Base-by-base conservation (phyloP, 352 stramenopile genomes). In the Globisporangium heterothallicum region DNA sequence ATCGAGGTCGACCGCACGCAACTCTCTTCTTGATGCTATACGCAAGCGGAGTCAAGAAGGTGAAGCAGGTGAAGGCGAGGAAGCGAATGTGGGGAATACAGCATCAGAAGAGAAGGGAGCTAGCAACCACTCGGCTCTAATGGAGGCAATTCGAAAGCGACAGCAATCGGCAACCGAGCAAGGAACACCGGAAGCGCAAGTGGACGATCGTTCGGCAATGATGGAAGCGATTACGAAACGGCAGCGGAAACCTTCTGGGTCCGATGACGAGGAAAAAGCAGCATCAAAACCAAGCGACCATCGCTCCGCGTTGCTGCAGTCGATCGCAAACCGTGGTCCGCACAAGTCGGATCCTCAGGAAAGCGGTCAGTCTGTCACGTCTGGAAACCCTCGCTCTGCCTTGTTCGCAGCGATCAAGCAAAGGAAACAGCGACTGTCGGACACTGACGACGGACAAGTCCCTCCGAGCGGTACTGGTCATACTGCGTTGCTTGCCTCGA, bases 1-100 rank as follows among this genome's bases (percentile, higher is more conserved):
- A 8, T 53, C 49, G 14, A 30, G 9, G 8, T 22, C 18, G 16
- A 36, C 36, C 21, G 22, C 64, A 21, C 72, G 49, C n/a, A 51
- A 54, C 34, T 52, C 52, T 36, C 36, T 79, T 10, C 45, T 80
- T 29, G 46, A 49, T 18, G 64, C 58, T 16, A 74, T 79, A 56
- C 56, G 47, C n/a, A 46, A 71, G 42, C 55, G 57, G 12, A 53
- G 35, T 14, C 38, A 59, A 4, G 3, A 42, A 30, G 22, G 29
- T 42, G 27, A n/a, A 12, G 19, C 27, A 7, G 7, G 10, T 10
- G 0, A 30, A 34, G 22, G 22, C 1, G 22, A 55, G 43, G 19
- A 9, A 19, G n/a, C 24, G 2, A 29, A 26, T 10, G 6, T 5
- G 3, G n/a, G 13, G 14, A 26, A 7, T 16, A 21, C 19, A 24